Percentiles rank a stretch among this genome's conserved stretches.
These are phyloP conservation scores for Chlamydomonas applanata DNA, from an alignment of 139 green algal genomes.

Conservation along the genomic window DNA sequence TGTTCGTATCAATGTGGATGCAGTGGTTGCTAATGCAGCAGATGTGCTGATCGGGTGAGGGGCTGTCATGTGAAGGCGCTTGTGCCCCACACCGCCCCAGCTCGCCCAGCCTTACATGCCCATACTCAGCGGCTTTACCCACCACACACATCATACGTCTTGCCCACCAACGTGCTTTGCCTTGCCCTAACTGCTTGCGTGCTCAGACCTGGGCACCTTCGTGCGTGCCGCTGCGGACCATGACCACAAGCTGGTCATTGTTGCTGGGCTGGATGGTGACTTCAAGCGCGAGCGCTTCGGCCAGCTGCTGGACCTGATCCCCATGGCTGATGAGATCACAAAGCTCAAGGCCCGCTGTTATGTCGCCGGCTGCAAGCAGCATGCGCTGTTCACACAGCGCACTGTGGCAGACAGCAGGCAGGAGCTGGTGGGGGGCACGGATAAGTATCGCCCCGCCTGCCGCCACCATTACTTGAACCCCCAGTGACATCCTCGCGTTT, in stretches of 20 bases:
- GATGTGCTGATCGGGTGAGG: no score
- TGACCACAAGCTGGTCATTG: slow-evolving; percentile 61
- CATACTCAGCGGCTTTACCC: neutral
- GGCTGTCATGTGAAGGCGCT: no score
- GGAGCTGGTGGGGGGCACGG: slow-evolving; percentile 76
- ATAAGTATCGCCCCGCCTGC: slow-evolving; percentile 82
- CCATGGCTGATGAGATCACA: slow-evolving; percentile 70
- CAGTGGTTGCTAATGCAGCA: no score
- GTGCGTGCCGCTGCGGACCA: slow-evolving; percentile 49
- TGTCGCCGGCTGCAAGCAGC: slow-evolving; percentile 40
- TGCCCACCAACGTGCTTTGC: neutral
- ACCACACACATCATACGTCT: neutral
- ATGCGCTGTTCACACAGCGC: slow-evolving; percentile 70
- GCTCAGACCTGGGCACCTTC: slow-evolving; percentile 68
- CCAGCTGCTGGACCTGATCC: slow-evolving; percentile 72
- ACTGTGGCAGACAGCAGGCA: slow-evolving; percentile 53
- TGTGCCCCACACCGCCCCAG: no score
- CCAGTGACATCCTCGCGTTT: no score
- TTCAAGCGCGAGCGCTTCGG: slow-evolving; percentile 65
- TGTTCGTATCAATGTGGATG: no score
- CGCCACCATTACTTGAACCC: slow-evolving; percentile 78
- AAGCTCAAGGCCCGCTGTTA: slow-evolving; percentile 70
- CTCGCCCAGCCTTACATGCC: neutral
- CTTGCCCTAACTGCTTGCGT: slow-evolving; percentile 47
- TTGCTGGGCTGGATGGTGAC: slow-evolving; percentile 77